Evolutionary conservation across 331 rosid species (phyloP).

Genomic region (Erythrophleum ivorense): DNA sequence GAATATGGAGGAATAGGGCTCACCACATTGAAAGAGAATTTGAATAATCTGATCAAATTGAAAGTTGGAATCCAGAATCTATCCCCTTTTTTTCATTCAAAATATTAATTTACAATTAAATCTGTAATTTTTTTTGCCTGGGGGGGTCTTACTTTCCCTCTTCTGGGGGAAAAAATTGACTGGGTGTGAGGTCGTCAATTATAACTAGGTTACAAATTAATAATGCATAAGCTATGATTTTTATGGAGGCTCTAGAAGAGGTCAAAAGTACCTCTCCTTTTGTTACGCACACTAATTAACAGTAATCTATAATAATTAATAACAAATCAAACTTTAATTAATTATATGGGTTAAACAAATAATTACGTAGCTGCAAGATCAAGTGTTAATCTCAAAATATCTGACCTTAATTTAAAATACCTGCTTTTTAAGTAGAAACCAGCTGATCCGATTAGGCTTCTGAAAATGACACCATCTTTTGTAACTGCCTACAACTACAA

Average conservation of each 20-base stretch:
- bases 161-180: background rate
- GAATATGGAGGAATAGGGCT: conserved; percentile 44
- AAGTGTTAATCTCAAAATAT: background rate
- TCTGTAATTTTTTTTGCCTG: background rate
- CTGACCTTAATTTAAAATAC: background rate
- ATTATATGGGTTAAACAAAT: background rate
- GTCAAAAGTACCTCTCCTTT: background rate
- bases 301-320: background rate
- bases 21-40: conserved; percentile 53
- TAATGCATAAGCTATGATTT: background rate
- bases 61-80: conserved; percentile 55
- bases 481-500: background rate
- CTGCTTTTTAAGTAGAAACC: background rate
- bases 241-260: background rate
- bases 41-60: conserved; percentile 62
- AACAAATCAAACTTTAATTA: too few species aligned
- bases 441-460: conserved; percentile 21
- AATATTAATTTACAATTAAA: conserved; percentile 20
- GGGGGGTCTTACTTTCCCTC: background rate
- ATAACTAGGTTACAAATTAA: conserved; percentile 5
- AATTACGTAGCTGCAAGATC: background rate
- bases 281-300: background rate
- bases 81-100: background rate
- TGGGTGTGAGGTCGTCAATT: background rate
- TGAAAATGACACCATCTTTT: conserved; percentile 37